Evolutionary conservation across 176 grass and related monocot genomes (phyloP), one percentile per base, ranked within the genome.

Genomic region (Carex scoparia): DNA sequence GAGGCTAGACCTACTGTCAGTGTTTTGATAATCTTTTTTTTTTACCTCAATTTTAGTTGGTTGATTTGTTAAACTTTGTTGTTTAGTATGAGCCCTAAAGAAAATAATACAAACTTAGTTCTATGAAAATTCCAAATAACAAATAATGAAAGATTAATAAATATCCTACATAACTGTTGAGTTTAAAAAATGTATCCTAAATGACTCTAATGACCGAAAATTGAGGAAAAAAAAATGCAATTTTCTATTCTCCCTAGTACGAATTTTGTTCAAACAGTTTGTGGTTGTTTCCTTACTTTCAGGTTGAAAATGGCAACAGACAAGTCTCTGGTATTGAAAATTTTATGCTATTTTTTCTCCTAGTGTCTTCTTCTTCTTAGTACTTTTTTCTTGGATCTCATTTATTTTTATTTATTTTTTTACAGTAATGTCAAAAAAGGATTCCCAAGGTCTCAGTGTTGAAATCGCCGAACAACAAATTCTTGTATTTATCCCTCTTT

Each of bases 381-480:
- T 51, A 10, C 49, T 35, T 58, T 35, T 9, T 57, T 57, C 10
- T 35, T 79, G 13, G 12, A 79, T 79, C 53, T 58, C 30, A 58
- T 78, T 78, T 33, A 0, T 37, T 86, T 61, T 65, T 35, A 7
- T 77, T 86, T 10, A 66, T 89, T 30, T 81, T 56, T 79, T 94
- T 89, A 62, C 88, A 99, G 96, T 79, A 88, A 68, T 84, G 83
- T 72, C 63, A 49, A 94, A 94, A 85, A 90, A 90, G 67, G 91
- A 99, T 64, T 76, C 85, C 65, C 89, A 90, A 87, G 64, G 53
- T 54, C 81, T 89, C 56, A 92, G 61, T 66, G 85, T 84, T 84
- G 96, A 87, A 88, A 85, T 88, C 46, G 88, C 96, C 46, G 96
- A 99, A 85, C 96, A 99, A 61, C 96, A 99, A 87, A 99, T 99